Conservation (phyloP, 371 early-diverging fungal genomes). For the Apophysomyces elegans region DNA sequence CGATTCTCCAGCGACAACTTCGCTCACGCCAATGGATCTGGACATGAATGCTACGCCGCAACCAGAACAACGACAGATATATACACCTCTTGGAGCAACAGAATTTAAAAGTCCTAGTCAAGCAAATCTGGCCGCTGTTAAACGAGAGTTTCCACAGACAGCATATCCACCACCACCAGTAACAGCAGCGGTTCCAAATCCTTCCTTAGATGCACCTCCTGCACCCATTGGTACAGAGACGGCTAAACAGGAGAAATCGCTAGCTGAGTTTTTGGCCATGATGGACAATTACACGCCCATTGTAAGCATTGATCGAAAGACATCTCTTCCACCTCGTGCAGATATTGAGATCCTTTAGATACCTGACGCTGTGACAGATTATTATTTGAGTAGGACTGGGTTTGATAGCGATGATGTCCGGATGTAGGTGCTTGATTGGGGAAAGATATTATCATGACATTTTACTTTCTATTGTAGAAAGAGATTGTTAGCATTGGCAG, state of each 20-base stretch:
- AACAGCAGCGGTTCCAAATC: neutral
- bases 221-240: constrained; percentile 39
- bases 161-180: constrained; percentile 17
- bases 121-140: constrained; percentile 11
- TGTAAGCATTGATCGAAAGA: constrained; percentile 46
- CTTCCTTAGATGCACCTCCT: neutral
- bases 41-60: constrained; percentile 25
- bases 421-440: constrained; percentile 60
- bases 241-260: constrained; percentile 66
- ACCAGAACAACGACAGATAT: constrained; percentile 23
- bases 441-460: neutral
- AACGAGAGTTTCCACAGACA: constrained; percentile 8
- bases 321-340: neutral
- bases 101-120: constrained; percentile 28
- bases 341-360: constrained; percentile 60
- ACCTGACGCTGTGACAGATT: constrained; percentile 97
- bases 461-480: constrained; percentile 56
- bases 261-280: constrained; percentile 84
- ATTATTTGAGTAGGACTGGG: constrained; percentile 92
- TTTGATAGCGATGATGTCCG: constrained; percentile 91
- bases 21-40: constrained; percentile 30
- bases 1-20: constrained; percentile 25
- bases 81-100: constrained; percentile 9
- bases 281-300: constrained; percentile 92
- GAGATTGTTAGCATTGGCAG: constrained; percentile 86